Evolutionary conservation across 768 basidiomycete genomes (phyloP), one percentile per base, ranked within the genome.

Genomic region (Daedaleopsis nitida): DNA sequence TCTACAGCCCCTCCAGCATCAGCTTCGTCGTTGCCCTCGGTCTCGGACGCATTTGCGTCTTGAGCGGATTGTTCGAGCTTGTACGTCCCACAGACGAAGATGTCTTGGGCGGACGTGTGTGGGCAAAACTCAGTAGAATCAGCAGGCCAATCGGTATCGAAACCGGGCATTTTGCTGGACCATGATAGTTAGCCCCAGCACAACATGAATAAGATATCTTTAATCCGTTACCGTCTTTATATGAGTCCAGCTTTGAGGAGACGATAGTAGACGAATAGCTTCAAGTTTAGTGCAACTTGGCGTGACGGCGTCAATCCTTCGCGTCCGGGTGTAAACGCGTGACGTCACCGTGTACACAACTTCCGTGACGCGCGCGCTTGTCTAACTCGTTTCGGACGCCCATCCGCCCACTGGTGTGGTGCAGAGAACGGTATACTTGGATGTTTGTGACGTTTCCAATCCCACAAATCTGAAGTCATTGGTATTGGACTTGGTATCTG

Each of bases 71-170:
- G 72, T 45, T 87, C 78, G 21, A 98, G 81, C 66, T 92, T 87
- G 76, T 99, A 99, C 0, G 96, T 98, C 21, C 96, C 96, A 67
- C 93, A 94, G 1, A 88, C 89, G 60, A 98, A 82, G 27, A 97
- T 74, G 65, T 88, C 76, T 3, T 79, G 75, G 52, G 78, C 80
- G 24, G 77, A 76, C 13, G 80, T 78, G 58, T 83, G 83, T 5
- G 95, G 96, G 66, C 92, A 95, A 72, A 95, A 98, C 68, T 98
- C 97, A 57, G 94, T 81, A 12, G 90, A 86, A 73, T 97, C 95
- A 21, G 94, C 95, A 11, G 94, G 94, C 68, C 85, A 88, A n/a
- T 77, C 74, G 1, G 94, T 96, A 73, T 93, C 86, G 66, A 82
- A 67, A 2, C 49, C 53, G 3, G 61, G 5, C 66, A 67, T 67